phyloP scores from a whole-genome alignment of 2,329 filamentous ascomycete species.

The Gnomoniopsis smithogilvyi region DNA sequence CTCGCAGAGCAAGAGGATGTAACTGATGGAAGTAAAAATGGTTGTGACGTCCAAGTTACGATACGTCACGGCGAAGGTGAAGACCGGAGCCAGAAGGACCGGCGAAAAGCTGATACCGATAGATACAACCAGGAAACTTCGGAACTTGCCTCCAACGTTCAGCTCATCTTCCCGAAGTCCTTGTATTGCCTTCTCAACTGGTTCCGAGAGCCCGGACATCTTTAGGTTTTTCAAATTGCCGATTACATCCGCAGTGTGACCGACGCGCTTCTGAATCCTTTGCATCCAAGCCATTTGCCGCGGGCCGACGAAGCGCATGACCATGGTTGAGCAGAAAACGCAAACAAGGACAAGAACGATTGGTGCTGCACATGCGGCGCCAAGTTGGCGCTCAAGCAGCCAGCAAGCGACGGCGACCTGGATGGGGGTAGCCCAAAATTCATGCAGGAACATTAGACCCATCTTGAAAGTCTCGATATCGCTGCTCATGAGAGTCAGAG shows the following conservation, averaged over 20 bases:
- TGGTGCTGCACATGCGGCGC: slow-evolving; percentile 29
- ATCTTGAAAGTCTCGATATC: slow-evolving; percentile 32
- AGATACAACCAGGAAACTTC: slow-evolving; percentile 20
- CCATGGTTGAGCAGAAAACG: slow-evolving; percentile 15
- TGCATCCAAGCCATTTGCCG: slow-evolving; percentile 29
- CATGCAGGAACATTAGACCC: slow-evolving; percentile 29
- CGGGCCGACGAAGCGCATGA: slow-evolving; percentile 20
- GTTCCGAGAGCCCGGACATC: slow-evolving; percentile 29
- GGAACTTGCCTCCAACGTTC: slow-evolving; percentile 21
- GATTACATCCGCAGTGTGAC: slow-evolving; percentile 23
- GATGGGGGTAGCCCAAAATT: slow-evolving; percentile 32
- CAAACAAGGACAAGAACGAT: slow-evolving; percentile 21
- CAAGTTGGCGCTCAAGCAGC: slow-evolving; percentile 30
- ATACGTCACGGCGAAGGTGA: slow-evolving; percentile 28
- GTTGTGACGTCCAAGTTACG: slow-evolving; percentile 22
- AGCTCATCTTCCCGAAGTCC: slow-evolving; percentile 24
- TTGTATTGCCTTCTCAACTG: slow-evolving; percentile 24
- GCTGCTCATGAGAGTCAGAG: slow-evolving; percentile 36
- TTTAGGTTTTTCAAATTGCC: slow-evolving; percentile 26
- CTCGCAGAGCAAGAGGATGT: slow-evolving; percentile 30
- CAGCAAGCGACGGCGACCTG: slow-evolving; percentile 31
- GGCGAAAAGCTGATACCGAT: slow-evolving; percentile 30
- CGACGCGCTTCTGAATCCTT: slow-evolving; percentile 27
- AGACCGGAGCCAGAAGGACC: slow-evolving; percentile 31
- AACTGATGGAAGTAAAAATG: slow-evolving; percentile 31